phyloP scores from a whole-genome alignment of 495 filamentous ascomycete species.

The Hypoxylon intermedium region DNA sequence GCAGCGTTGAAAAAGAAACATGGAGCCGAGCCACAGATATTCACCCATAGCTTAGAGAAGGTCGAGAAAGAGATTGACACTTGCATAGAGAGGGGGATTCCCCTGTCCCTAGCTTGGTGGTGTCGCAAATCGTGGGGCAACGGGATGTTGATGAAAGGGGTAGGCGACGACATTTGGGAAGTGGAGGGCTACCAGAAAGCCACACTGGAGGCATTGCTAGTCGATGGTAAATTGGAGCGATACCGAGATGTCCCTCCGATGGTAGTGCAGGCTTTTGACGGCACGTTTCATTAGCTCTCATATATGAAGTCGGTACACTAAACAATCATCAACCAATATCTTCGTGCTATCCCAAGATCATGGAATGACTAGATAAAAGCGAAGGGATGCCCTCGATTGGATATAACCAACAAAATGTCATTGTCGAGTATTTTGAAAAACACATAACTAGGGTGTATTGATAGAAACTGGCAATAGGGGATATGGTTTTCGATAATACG shows the following conservation, averaged over 20 bases:
- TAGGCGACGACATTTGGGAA: constrained; percentile 37
- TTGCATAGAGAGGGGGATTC: constrained; percentile 11
- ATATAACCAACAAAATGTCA: no score
- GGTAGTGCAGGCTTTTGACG: constrained; percentile 11
- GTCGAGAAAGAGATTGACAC: constrained; percentile 25
- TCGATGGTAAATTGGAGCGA: constrained; percentile 26
- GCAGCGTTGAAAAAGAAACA: constrained; percentile 32
- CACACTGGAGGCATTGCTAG: constrained; percentile 25
- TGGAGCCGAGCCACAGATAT: constrained; percentile 23
- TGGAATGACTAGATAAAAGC: no score
- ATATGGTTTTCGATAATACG: neutral
- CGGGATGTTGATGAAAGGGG: constrained; percentile 13
- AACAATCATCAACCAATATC: no score
- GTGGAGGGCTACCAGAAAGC: constrained; percentile 35
- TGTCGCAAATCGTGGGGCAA: constrained; percentile 35
- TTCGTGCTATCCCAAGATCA: no score
- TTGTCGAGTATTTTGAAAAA: no score
- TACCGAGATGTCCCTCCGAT: constrained; percentile 31
- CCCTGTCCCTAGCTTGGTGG: constrained; percentile 22
- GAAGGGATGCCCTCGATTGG: no score
- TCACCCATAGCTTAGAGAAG: constrained; percentile 33
- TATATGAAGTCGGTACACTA: no score
- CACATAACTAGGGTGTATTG: no score
- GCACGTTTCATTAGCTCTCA: constrained; percentile 19
- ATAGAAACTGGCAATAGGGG: no score